Conservation (phyloP, 2,329 filamentous ascomycete genomes). For the Ophidiomyces ophidiicola region DNA sequence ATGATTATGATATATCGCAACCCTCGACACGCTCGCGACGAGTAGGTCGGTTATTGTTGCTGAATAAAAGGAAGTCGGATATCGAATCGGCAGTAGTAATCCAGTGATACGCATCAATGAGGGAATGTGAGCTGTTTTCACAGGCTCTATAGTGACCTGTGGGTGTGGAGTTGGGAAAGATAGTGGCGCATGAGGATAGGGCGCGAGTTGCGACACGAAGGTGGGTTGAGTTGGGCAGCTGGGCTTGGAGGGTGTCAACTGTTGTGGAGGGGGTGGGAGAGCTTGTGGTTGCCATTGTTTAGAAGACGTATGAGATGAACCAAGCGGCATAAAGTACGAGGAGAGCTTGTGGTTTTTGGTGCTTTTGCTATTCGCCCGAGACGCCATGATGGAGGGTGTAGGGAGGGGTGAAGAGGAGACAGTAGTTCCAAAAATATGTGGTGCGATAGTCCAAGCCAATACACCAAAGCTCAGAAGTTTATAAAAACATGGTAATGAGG, state of each 20-base stretch:
- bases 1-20: conserved; percentile 46
- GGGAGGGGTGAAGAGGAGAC: conserved; percentile 2
- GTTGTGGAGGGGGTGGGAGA: conserved; percentile 19
- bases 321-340: conserved; percentile 5
- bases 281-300: conserved; percentile 9
- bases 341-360: conserved; percentile 5
- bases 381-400: conserved; percentile 6
- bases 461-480: too few species aligned
- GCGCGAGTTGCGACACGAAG: conserved; percentile 23
- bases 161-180: conserved; percentile 29
- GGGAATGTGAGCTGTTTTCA: conserved; percentile 43
- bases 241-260: conserved; percentile 17
- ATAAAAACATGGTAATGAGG: too few species aligned
- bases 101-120: conserved; percentile 47
- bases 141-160: conserved; percentile 42
- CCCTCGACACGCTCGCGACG: conserved; percentile 43
- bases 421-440: conserved; percentile 7
- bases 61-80: conserved; percentile 49
- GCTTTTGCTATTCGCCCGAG: background rate
- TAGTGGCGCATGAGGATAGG: conserved; percentile 14
- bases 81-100: conserved; percentile 49
- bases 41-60: conserved; percentile 46
- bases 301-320: background rate
- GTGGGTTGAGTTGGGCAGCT: conserved; percentile 19
- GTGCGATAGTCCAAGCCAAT: conserved; percentile 8